These are phyloP conservation scores for Musa beccarii DNA, from an alignment of 176 grass and related monocot species.

Conservation along the genomic window DNA sequence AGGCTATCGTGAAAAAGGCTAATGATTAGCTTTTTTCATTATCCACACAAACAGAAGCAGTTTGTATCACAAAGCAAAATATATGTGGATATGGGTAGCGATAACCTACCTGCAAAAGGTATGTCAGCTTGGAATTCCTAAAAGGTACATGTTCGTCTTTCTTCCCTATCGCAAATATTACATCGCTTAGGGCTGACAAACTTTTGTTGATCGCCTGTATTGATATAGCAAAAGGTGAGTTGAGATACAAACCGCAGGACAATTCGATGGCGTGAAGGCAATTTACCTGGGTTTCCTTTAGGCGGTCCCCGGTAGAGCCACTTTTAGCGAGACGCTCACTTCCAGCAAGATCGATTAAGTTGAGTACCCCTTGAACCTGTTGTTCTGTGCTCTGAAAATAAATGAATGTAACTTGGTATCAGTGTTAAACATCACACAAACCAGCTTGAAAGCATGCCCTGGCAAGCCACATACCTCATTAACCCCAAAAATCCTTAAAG, in stretches of 20 bases:
- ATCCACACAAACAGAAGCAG: background rate
- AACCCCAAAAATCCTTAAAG: slow-evolving; percentile 61
- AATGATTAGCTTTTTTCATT: background rate
- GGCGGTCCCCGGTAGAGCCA: slow-evolving; percentile 75
- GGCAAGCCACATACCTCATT: slow-evolving; percentile 47
- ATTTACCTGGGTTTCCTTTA: slow-evolving; percentile 91
- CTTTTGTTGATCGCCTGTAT: slow-evolving; percentile 93
- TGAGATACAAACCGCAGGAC: no score
- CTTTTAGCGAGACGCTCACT: slow-evolving; percentile 94
- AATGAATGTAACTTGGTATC: background rate
- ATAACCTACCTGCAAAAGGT: slow-evolving; percentile 69
- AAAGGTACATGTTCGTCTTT: slow-evolving; percentile 86
- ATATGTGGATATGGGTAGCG: background rate
- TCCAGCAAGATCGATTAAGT: slow-evolving; percentile 92
- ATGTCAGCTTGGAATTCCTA: slow-evolving; percentile 88
- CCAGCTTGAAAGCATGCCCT: background rate
- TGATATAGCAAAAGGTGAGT: background rate
- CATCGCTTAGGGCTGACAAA: slow-evolving; percentile 76
- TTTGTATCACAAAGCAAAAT: no score
- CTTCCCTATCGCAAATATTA: slow-evolving; percentile 92
- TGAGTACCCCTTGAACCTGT: slow-evolving; percentile 73
- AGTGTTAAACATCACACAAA: background rate
- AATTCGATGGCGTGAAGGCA: no score
- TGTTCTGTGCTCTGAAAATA: slow-evolving; percentile 63
- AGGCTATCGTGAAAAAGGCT: slow-evolving; percentile 38